Conservation (phyloP, 2,329 filamentous ascomycete species). For the Colletotrichum filicis region DNA sequence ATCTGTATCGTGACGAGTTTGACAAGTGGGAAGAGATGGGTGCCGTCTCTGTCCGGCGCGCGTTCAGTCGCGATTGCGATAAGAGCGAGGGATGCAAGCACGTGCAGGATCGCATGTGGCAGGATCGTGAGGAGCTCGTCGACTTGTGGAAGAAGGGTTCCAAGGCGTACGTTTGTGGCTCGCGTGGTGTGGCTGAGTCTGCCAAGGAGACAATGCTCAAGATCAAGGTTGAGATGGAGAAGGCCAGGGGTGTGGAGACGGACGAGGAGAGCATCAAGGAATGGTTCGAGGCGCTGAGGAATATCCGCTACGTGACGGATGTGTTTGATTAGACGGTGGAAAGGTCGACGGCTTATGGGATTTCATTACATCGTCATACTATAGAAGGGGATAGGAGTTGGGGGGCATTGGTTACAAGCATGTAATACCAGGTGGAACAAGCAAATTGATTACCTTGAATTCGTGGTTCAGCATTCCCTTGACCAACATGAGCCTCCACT, state of each 20-base stretch:
- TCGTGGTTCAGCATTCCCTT: neutral
- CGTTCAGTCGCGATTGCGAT: conserved; percentile 58
- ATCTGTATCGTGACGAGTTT: conserved; percentile 41
- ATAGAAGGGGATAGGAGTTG: neutral
- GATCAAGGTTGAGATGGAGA: conserved; percentile 40
- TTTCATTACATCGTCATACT: neutral
- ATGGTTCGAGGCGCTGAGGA: conserved; percentile 62
- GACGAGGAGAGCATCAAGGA: conserved; percentile 52
- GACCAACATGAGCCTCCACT: too few species aligned
- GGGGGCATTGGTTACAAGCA: neutral
- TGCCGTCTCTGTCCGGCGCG: conserved; percentile 67
- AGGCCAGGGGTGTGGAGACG: conserved; percentile 43
- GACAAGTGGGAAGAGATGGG: conserved; percentile 43
- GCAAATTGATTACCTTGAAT: neutral
- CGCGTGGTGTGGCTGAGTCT: conserved; percentile 53
- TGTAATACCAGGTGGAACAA: neutral
- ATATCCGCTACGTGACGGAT: conserved; percentile 70
- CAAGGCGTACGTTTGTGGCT: conserved; percentile 72
- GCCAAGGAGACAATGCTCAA: conserved; percentile 47
- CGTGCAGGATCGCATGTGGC: conserved; percentile 57
- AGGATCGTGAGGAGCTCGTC: conserved; percentile 44
- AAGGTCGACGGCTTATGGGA: too few species aligned
- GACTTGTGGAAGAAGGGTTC: conserved; percentile 51
- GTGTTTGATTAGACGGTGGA: conserved; percentile 62
- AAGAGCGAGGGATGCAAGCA: conserved; percentile 59